Evolutionary conservation across 2,329 filamentous ascomycete species (phyloP).

Genomic region (Fusarium napiforme): DNA sequence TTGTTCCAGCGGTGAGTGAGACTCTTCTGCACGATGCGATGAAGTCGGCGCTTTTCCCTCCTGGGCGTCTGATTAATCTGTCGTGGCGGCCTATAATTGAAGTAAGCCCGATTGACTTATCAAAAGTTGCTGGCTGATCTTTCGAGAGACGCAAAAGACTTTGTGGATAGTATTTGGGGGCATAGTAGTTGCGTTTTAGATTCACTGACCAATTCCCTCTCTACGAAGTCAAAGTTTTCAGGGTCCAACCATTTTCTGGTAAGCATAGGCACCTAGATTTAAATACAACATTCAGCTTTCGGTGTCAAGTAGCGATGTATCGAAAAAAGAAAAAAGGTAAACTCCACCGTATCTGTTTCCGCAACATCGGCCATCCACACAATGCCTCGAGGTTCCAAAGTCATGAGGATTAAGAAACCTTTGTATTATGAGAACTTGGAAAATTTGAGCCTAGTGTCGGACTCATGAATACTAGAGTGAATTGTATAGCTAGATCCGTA

Average conservation of each 20-base stretch:
- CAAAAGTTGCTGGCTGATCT: constrained; percentile 64
- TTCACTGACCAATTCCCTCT: constrained; percentile 70
- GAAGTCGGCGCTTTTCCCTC: constrained; percentile 68
- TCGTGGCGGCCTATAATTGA: constrained; percentile 72
- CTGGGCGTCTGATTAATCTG: constrained; percentile 71
- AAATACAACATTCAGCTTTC: neutral
- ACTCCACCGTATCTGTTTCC: too few species aligned
- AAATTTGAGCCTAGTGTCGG: neutral
- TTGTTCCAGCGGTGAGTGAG: constrained; percentile 69
- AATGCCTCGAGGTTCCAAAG: neutral
- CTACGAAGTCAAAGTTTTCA: neutral
- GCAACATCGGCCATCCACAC: neutral
- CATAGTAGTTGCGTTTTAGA: constrained; percentile 71
- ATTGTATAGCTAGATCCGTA: neutral
- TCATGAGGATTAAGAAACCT: neutral
- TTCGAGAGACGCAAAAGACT: constrained; percentile 46
- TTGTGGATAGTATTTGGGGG: constrained; percentile 63
- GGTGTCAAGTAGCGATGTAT: neutral
- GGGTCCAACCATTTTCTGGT: constrained; percentile 56
- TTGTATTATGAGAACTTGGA: neutral
- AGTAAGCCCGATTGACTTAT: constrained; percentile 76
- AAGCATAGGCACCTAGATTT: neutral
- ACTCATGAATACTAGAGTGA: neutral
- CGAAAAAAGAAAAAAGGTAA: neutral
- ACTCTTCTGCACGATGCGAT: constrained; percentile 59